Percentiles rank a stretch among this genome's conserved stretches.
Conservation (phyloP, 2,329 filamentous ascomycete species). For the Monosporascus sp. region DNA sequence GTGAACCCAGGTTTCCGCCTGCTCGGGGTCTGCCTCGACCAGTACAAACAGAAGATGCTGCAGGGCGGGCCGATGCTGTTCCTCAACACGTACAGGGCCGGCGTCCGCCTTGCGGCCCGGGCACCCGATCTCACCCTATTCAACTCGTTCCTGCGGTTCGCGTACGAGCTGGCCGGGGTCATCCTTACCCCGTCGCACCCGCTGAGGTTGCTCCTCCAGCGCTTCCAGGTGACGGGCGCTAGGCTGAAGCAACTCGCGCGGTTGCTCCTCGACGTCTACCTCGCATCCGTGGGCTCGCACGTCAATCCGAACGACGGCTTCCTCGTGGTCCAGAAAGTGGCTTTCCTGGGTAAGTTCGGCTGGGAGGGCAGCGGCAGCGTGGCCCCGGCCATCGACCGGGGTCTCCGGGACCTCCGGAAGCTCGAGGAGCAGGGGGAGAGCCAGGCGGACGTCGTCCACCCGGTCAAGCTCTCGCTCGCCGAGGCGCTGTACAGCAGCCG, state of each 20-base stretch:
- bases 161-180: background rate
- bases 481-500: slow-evolving; percentile 5
- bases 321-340: background rate
- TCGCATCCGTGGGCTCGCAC: background rate
- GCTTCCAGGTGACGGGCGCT: background rate
- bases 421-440: slow-evolving; percentile 2
- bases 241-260: background rate
- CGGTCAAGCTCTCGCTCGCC: background rate
- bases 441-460: background rate
- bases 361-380: background rate
- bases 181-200: background rate
- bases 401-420: slow-evolving; percentile 7
- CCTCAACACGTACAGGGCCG: slow-evolving; percentile 10
- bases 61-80: slow-evolving; percentile 13
- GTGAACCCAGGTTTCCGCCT: slow-evolving; percentile 12
- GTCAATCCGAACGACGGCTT: background rate
- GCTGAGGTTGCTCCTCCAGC: background rate
- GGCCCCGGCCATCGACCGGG: background rate
- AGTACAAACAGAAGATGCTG: slow-evolving; percentile 8
- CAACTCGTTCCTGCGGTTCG: background rate
- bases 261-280: background rate
- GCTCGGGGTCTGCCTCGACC: slow-evolving; percentile 10
- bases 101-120: background rate
- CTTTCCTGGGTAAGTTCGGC: background rate
- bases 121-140: background rate